Evolutionary conservation across 148 eudicot species (phyloP), one percentile per base, ranked within the genome.

Genomic region (Fagopyrum tataricum): DNA sequence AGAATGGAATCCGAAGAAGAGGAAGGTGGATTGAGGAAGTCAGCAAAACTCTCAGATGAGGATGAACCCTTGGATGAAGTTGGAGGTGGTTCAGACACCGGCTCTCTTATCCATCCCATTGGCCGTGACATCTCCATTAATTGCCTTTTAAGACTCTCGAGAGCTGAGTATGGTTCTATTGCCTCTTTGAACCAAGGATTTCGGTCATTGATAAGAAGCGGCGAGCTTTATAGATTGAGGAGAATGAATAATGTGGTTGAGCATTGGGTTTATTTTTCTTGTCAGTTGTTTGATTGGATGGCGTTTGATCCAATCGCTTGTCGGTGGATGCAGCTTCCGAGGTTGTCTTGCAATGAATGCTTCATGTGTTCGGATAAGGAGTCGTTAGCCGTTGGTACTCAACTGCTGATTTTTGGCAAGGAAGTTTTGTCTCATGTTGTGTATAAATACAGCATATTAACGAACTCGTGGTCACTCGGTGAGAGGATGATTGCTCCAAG

Each of bases 381-480:
- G 73, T 83, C 97, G 0, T 59, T 92, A 44, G 87, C 89, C 67
- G 97, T 90, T 7, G 96, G 97, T 47, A 85, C 92, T 18, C 82
- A 90, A 49, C 77, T 92, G n/a, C 91, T 92, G 4, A 88, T 90
- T 23, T 86, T 85, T n/a, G 97, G 97, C n/a, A 77, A 48, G 20
- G 96, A 83, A 69, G 13, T 86, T 0, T 74, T 74, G 3, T 90
- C 89, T 0, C 85, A 82, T 14, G 86, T 80, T 2, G 73, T 88
- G 9, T 92, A 88, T 86, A 85, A 85, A 14, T 90, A 90, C 37
- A 90, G 87, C 2, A 77, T 90, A 49, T 73, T 83, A 9, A 72
- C 76, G 41, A 83, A 87, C 78, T 69, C 78, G 52, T 92, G 97
- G 97, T 82, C 12, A 61, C 82, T 73, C 69, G 95, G 92, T 42